Evolutionary conservation across 2,329 filamentous ascomycete species (phyloP).

Genomic region (Botrytis fragariae): DNA sequence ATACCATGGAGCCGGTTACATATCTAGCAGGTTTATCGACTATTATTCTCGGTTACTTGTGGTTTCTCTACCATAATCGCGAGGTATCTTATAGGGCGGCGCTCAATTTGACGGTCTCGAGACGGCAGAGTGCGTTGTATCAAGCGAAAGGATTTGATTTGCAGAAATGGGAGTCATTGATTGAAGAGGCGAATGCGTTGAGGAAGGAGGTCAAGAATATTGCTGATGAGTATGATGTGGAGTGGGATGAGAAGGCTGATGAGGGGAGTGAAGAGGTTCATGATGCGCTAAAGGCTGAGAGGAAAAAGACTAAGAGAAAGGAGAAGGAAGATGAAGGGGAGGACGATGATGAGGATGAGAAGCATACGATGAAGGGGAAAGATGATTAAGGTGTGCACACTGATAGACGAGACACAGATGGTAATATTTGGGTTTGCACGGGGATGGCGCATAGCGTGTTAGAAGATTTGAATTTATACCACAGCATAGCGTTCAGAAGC

Average conservation of each 20-base stretch:
- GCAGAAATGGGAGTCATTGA: conserved; percentile 70
- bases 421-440: not conserved
- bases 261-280: conserved; percentile 66
- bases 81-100: conserved; percentile 85
- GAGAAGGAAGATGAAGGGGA: conserved; percentile 43
- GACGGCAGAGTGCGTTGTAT: conserved; percentile 75
- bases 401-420: not conserved
- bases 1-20: conserved; percentile 85
- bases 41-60: conserved; percentile 86
- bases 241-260: conserved; percentile 78
- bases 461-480: not conserved
- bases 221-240: conserved; percentile 84
- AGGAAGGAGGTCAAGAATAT: conserved; percentile 76
- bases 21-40: conserved; percentile 84
- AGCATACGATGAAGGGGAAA: not conserved
- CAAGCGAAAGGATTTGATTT: conserved; percentile 72
- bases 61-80: conserved; percentile 90
- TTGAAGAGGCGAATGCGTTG: conserved; percentile 76
- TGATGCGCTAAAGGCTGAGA: conserved; percentile 55
- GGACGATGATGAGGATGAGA: conserved; percentile 18
- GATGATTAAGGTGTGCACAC: not conserved
- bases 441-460: not conserved
- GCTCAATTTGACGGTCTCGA: conserved; percentile 80
- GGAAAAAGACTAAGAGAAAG: conserved; percentile 40
- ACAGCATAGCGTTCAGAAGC: conserved; percentile 7